A percentile compares a stretch with the other conserved stretches of the same genome.
phyloP scores from a whole-genome alignment of 2,329 filamentous ascomycete species.

The Aspergillus spinulosporus region DNA sequence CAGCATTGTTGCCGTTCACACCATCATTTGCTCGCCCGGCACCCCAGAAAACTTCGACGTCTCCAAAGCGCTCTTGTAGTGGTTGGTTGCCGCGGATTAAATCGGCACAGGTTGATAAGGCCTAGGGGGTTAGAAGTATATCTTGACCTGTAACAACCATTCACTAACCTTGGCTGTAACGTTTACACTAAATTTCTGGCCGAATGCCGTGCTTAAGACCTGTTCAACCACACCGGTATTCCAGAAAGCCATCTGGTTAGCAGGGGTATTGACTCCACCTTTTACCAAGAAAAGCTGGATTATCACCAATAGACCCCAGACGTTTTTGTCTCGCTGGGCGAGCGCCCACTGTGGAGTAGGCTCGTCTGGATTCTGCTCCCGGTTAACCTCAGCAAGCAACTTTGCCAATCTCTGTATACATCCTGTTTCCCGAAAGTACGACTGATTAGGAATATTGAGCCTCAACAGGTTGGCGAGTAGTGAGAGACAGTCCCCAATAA shows the following conservation, averaged over 20 bases:
- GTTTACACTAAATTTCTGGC: slow-evolving; percentile 66
- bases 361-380: slow-evolving; percentile 55
- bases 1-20: slow-evolving; percentile 37
- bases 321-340: slow-evolving; percentile 79
- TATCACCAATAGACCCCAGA: slow-evolving; percentile 85
- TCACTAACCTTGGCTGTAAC: slow-evolving; percentile 73
- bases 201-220: slow-evolving; percentile 80
- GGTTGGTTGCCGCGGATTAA: slow-evolving; percentile 77
- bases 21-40: slow-evolving; percentile 24
- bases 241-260: slow-evolving; percentile 85
- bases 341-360: slow-evolving; percentile 73
- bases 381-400: slow-evolving; percentile 63
- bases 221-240: slow-evolving; percentile 77
- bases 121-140: slow-evolving; percentile 49
- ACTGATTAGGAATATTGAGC: slow-evolving; percentile 88
- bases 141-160: slow-evolving; percentile 19
- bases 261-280: slow-evolving; percentile 75
- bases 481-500: slow-evolving; percentile 90
- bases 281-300: slow-evolving; percentile 80
- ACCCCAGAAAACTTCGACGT: slow-evolving; percentile 67
- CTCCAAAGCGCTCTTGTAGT: slow-evolving; percentile 86
- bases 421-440: slow-evolving; percentile 87
- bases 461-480: slow-evolving; percentile 85
- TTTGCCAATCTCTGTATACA: slow-evolving; percentile 71
- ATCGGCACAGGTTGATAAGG: slow-evolving; percentile 81